Evolutionary conservation across 2,329 filamentous ascomycete species (phyloP).

Genomic region (Penicillium sp.): DNA sequence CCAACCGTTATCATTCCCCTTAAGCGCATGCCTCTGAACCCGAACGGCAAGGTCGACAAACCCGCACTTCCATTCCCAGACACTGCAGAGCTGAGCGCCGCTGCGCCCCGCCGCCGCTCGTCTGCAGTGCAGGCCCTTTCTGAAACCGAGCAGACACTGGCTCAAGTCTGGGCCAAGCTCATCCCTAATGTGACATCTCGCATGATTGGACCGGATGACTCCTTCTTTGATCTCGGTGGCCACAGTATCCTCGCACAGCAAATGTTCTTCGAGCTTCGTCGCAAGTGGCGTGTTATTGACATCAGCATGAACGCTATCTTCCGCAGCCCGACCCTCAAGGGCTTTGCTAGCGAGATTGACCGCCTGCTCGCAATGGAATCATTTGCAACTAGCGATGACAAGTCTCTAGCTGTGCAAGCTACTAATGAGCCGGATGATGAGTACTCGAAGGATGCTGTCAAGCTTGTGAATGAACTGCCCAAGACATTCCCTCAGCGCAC

Average conservation of each 20-base stretch:
- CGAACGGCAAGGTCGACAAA: slow-evolving; percentile 83
- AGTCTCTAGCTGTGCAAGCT: slow-evolving; percentile 43
- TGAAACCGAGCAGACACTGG: slow-evolving; percentile 65
- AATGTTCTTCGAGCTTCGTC: slow-evolving; percentile 69
- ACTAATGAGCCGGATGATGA: slow-evolving; percentile 44
- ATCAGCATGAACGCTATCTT: slow-evolving; percentile 72
- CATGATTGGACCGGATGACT: slow-evolving; percentile 62
- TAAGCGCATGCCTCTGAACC: slow-evolving; percentile 72
- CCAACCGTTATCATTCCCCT: slow-evolving; percentile 73
- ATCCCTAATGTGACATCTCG: slow-evolving; percentile 66
- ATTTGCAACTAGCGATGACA: slow-evolving; percentile 44
- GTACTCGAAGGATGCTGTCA: slow-evolving; percentile 53
- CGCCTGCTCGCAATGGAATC: slow-evolving; percentile 49
- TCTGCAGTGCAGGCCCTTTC: slow-evolving; percentile 50
- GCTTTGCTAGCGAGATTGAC: slow-evolving; percentile 58
- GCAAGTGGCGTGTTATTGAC: slow-evolving; percentile 62
- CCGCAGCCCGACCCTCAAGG: slow-evolving; percentile 62
- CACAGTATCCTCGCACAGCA: slow-evolving; percentile 80
- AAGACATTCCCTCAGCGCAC: slow-evolving; percentile 37
- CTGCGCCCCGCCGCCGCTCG: slow-evolving; percentile 51
- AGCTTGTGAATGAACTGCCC: slow-evolving; percentile 53
- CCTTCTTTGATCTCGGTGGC: slow-evolving; percentile 78
- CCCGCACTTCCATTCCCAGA: slow-evolving; percentile 79
- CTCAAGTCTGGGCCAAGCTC: slow-evolving; percentile 71
- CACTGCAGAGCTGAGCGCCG: slow-evolving; percentile 63